Conservation (phyloP, 192 early-diverging fungal genomes). For the Coemansia sp. region DNA sequence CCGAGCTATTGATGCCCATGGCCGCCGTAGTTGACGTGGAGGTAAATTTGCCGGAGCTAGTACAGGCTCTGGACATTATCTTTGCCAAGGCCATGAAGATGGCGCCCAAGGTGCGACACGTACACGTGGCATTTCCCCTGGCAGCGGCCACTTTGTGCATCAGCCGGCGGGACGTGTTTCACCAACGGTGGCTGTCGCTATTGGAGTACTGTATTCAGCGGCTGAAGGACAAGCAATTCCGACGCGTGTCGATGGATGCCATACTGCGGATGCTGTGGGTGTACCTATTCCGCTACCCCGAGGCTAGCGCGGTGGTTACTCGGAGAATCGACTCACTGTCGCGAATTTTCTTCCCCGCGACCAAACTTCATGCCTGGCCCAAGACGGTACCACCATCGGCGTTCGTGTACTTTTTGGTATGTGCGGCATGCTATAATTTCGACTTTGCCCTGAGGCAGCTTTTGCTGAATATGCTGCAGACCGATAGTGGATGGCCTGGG, state of each 20-base stretch:
- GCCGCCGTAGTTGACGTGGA: conserved; percentile 89
- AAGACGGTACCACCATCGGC: conserved; percentile 51
- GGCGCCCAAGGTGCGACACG: conserved; percentile 81
- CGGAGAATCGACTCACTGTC: conserved; percentile 52
- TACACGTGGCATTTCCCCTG: conserved; percentile 78
- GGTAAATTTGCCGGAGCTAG: conserved; percentile 93
- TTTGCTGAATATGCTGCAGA: conserved; percentile 46
- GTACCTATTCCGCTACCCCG: conserved; percentile 88
- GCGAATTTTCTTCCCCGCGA: conserved; percentile 55
- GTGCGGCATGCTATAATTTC: conserved; percentile 55
- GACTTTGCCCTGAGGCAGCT: conserved; percentile 48
- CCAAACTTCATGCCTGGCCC: conserved; percentile 54
- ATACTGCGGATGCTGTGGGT: conserved; percentile 88
- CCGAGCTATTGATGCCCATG: conserved; percentile 87
- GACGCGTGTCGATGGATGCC: conserved; percentile 75
- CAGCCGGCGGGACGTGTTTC: conserved; percentile 85
- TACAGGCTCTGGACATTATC: conserved; percentile 88
- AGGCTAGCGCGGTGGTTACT: conserved; percentile 54
- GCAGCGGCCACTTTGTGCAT: conserved; percentile 88
- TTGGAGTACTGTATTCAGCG: conserved; percentile 69
- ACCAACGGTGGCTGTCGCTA: conserved; percentile 71
- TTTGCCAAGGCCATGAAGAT: conserved; percentile 89
- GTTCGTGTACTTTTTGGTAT: conserved; percentile 52
- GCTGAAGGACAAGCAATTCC: conserved; percentile 74
- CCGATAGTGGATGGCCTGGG: conserved; percentile 51